A percentile compares a stretch with the other conserved stretches of the same genome.
phyloP scores from a whole-genome alignment of 768 basidiomycete species.

The Kwoniella heveanensis region DNA sequence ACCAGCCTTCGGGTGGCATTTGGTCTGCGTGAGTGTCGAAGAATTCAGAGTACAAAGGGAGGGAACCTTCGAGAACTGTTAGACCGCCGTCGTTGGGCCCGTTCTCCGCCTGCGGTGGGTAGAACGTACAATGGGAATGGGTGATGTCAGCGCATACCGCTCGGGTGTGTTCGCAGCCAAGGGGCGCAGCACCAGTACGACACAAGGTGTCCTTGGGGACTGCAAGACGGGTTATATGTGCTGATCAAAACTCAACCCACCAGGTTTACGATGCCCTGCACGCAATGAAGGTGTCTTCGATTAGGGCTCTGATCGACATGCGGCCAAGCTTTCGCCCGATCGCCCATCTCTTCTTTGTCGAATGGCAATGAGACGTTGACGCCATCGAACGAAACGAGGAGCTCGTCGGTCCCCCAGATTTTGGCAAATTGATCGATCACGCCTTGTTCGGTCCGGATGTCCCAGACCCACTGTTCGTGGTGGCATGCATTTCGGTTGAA shows the following conservation, averaged over 20 bases:
- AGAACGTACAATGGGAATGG: too few species aligned
- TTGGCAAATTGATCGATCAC: slow-evolving; percentile 51
- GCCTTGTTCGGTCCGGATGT: slow-evolving; percentile 47
- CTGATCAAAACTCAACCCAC: not conserved
- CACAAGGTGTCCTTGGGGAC: too few species aligned
- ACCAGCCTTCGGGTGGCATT: slow-evolving; percentile 39
- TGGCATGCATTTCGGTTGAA: slow-evolving; percentile 40
- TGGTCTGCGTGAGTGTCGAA: slow-evolving; percentile 47
- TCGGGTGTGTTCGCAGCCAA: too few species aligned
- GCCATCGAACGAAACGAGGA: slow-evolving; percentile 47
- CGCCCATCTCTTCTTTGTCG: slow-evolving; percentile 35
- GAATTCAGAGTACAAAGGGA: slow-evolving; percentile 51
- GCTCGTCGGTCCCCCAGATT: slow-evolving; percentile 53
- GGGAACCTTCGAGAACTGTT: slow-evolving; percentile 55
- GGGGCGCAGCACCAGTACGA: too few species aligned
- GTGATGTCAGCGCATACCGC: too few species aligned
- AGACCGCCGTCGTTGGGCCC: slow-evolving; percentile 57
- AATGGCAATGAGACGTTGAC: slow-evolving; percentile 49
- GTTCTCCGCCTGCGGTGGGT: slow-evolving; percentile 49
- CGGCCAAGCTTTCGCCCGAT: slow-evolving; percentile 35
- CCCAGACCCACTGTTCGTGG: slow-evolving; percentile 53
- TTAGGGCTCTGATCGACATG: slow-evolving; percentile 53
- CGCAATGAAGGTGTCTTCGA: slow-evolving; percentile 30
- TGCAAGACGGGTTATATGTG: slow-evolving; percentile 1
- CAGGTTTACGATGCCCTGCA: slow-evolving; percentile 52